Conservation (phyloP, 1,284 basidiomycete species). For the Marasmius fiardii region DNA sequence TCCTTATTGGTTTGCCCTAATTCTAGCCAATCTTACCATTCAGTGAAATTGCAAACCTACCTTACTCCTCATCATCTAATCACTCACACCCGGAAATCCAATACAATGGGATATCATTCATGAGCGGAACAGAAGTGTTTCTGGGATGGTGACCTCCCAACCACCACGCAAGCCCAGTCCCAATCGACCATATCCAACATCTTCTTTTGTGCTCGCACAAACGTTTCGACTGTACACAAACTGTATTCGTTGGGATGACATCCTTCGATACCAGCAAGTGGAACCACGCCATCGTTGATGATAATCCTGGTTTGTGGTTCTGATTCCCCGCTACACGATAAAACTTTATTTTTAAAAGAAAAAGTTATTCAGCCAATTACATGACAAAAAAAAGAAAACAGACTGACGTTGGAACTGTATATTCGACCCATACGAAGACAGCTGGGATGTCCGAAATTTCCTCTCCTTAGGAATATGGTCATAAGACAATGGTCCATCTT, state of each 20-base stretch:
- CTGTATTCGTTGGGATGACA: slow-evolving; percentile 75
- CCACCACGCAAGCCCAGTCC: slow-evolving; percentile 73
- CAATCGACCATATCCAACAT: slow-evolving; percentile 71
- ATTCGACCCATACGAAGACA: slow-evolving; percentile 78
- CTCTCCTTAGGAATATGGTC: slow-evolving; percentile 65
- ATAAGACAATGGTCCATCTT: slow-evolving; percentile 64
- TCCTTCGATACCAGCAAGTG: slow-evolving; percentile 71
- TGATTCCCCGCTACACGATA: slow-evolving; percentile 50
- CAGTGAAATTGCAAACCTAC: too few relatives aligned
- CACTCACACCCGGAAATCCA: too few relatives aligned
- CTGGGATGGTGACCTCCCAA: slow-evolving; percentile 67
- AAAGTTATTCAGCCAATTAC: slow-evolving; percentile 1
- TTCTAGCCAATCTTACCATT: too few relatives aligned
- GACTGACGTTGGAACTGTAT: slow-evolving; percentile 70
- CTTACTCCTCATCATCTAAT: too few relatives aligned
- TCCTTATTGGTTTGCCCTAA: too few relatives aligned
- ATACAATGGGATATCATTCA: too few relatives aligned
- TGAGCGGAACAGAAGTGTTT: too few relatives aligned
- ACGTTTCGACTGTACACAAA: slow-evolving; percentile 75
- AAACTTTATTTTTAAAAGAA: slow-evolving; percentile 33
- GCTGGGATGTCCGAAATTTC: slow-evolving; percentile 60
- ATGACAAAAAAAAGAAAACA: slow-evolving; percentile 1
- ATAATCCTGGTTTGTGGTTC: slow-evolving; percentile 71
- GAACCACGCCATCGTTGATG: slow-evolving; percentile 87
- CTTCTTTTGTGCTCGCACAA: slow-evolving; percentile 69